phyloP scores from a whole-genome alignment of 2,329 filamentous ascomycete genomes.

The Conoideocrella luteorostrata region DNA sequence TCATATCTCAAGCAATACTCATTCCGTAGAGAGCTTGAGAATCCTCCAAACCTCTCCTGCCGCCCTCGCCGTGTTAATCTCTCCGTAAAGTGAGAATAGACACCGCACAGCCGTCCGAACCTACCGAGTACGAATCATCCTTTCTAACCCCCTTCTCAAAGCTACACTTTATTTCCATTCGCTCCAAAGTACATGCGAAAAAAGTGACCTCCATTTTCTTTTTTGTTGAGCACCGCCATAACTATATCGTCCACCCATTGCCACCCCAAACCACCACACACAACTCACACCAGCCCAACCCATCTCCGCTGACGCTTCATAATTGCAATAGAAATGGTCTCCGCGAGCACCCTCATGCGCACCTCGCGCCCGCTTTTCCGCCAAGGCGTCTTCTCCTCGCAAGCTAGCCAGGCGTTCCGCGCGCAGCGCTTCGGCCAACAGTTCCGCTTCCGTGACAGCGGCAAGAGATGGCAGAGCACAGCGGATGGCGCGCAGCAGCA shows the following conservation, averaged over 20 bases:
- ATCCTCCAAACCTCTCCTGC: background rate
- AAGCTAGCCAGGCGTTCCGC: conserved; percentile 41
- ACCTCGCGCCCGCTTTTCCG: conserved; percentile 51
- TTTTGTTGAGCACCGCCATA: too few species aligned
- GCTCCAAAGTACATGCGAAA: background rate
- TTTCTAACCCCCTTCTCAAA: background rate
- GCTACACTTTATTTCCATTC: background rate
- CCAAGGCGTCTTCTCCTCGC: conserved; percentile 30
- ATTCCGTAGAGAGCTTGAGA: too few species aligned
- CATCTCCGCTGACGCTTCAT: too few species aligned
- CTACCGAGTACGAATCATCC: background rate
- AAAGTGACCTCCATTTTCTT: background rate
- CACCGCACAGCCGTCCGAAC: too few species aligned
- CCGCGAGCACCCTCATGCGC: conserved; percentile 45
- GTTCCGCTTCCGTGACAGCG: conserved; percentile 34
- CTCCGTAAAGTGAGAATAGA: too few species aligned
- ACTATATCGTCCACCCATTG: too few species aligned
- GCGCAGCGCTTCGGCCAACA: conserved; percentile 17
- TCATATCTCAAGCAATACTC: too few species aligned
- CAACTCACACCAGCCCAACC: too few species aligned
- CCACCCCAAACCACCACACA: too few species aligned
- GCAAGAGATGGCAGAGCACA: conserved; percentile 66
- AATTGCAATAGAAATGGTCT: conserved; percentile 32
- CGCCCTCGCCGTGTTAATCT: too few species aligned
- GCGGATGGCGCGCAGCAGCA: conserved; percentile 40